Percentiles rank a stretch among this genome's conserved stretches.
These are phyloP conservation scores for Thecaphora thlaspeos DNA, from an alignment of 1,284 basidiomycete genomes.

Conservation along the genomic window DNA sequence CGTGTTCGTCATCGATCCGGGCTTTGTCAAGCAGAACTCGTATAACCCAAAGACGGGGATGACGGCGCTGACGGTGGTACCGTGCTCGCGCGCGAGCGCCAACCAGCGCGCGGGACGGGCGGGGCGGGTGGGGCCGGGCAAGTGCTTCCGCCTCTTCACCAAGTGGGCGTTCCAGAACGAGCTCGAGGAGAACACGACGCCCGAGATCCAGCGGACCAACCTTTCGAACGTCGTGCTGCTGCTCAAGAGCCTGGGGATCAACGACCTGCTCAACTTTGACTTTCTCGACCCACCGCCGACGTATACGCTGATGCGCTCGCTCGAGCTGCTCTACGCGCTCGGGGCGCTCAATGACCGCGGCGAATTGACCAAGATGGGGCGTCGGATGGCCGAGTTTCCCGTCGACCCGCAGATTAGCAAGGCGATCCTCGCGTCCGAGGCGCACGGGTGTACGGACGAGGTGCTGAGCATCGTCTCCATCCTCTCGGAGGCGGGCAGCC, in stretches of 20 bases:
- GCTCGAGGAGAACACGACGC: conserved; percentile 93
- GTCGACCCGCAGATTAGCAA: conserved; percentile 91
- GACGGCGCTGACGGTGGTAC: conserved; percentile 86
- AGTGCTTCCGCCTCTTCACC: conserved; percentile 95
- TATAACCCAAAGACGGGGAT: conserved; percentile 96
- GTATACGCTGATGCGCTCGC: conserved; percentile 94
- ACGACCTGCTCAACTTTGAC: conserved; percentile 67
- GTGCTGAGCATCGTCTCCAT: conserved; percentile 92
- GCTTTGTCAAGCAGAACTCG: conserved; percentile 95
- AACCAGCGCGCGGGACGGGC: conserved; percentile 96
- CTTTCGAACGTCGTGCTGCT: conserved; percentile 91
- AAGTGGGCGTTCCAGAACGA: conserved; percentile 86
- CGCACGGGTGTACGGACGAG: conserved; percentile 94
- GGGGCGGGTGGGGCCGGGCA: conserved; percentile 90
- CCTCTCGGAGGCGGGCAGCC: conserved; percentile 89
- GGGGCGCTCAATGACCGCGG: conserved; percentile 93
- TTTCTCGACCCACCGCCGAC: conserved; percentile 78
- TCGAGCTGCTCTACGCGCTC: conserved; percentile 90
- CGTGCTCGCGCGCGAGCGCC: conserved; percentile 96
- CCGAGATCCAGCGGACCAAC: conserved; percentile 82
- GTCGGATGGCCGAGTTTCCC: conserved; percentile 96
- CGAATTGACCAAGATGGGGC: conserved; percentile 79
- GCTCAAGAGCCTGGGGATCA: conserved; percentile 82
- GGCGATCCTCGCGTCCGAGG: conserved; percentile 88
- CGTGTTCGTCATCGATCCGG: conserved; percentile 97